Conservation (phyloP, 108 stramenopile species). For the Cyclotella atomus region DNA sequence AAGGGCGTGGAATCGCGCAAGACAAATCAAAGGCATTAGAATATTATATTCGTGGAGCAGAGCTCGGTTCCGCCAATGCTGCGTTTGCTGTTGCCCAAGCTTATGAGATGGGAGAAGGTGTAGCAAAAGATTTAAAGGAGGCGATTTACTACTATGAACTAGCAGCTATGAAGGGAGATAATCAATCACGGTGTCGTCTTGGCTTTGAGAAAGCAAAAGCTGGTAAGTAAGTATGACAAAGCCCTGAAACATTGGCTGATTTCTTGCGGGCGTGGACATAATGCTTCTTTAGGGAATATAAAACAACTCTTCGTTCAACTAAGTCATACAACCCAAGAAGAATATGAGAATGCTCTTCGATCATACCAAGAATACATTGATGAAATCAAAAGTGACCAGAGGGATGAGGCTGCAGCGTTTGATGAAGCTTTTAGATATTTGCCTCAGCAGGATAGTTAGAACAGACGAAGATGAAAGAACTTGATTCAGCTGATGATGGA, state of each 20-base stretch:
- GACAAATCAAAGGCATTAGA: neutral
- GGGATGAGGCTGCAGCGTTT: neutral
- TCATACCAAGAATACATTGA: neutral
- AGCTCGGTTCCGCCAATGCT: neutral
- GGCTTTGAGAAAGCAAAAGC: neutral
- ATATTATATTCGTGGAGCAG: neutral
- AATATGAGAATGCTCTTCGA: neutral
- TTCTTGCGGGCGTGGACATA: neutral
- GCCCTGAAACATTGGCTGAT: neutral
- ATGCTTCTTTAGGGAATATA: neutral
- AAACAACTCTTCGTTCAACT: neutral
- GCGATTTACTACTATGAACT: neutral
- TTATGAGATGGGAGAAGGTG: neutral
- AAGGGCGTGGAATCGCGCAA: too few relatives aligned
- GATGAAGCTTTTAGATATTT: neutral
- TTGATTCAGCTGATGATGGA: too few relatives aligned
- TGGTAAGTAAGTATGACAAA: neutral
- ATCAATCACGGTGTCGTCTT: neutral
- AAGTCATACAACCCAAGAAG: neutral
- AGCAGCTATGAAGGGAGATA: neutral
- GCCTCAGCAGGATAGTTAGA: too few relatives aligned
- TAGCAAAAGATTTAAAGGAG: neutral
- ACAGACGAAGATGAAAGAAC: too few relatives aligned
- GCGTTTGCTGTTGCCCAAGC: neutral
- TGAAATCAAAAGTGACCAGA: neutral